A percentile compares a stretch with the other conserved stretches of the same genome.
These are phyloP conservation scores for Beauveria brongniartii DNA, from an alignment of 2,329 filamentous ascomycete genomes.

Conservation along the genomic window DNA sequence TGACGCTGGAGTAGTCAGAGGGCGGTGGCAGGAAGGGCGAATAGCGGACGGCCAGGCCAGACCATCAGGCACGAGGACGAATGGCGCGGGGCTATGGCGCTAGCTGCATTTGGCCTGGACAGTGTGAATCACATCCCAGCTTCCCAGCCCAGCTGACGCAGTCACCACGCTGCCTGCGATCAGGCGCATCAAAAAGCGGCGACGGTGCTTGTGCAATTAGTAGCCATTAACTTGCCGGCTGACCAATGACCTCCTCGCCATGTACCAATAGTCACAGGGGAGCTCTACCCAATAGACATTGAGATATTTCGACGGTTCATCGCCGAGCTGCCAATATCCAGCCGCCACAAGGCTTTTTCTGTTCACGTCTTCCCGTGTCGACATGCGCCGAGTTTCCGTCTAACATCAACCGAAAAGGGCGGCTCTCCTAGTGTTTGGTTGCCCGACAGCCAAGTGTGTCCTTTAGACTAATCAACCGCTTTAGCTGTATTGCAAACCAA, in stretches of 20 bases:
- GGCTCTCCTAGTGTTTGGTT: neutral
- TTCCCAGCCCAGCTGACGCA: slow-evolving; percentile 5
- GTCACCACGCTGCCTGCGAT: neutral
- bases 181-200: slow-evolving; percentile 4
- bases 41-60: neutral
- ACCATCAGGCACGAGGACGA: slow-evolving; percentile 10
- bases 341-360: too few species aligned
- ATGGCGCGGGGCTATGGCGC: slow-evolving; percentile 17
- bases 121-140: slow-evolving; percentile 5
- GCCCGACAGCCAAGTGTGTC: neutral
- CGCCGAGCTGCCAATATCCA: neutral
- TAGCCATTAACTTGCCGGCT: neutral
- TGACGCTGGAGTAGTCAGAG: slow-evolving; percentile 15
- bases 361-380: too few species aligned
- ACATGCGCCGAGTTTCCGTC: too few species aligned
- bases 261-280: too few species aligned
- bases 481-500: neutral
- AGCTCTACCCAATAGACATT: neutral
- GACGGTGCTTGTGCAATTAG: neutral
- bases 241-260: too few species aligned
- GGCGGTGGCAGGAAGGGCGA: slow-evolving; percentile 13
- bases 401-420: too few species aligned
- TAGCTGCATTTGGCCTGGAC: slow-evolving; percentile 12
- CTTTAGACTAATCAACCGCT: neutral
- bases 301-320: neutral